These are phyloP conservation scores for Gossypium lobatum DNA, from an alignment of 441 rosid species.

Conservation along the genomic window DNA sequence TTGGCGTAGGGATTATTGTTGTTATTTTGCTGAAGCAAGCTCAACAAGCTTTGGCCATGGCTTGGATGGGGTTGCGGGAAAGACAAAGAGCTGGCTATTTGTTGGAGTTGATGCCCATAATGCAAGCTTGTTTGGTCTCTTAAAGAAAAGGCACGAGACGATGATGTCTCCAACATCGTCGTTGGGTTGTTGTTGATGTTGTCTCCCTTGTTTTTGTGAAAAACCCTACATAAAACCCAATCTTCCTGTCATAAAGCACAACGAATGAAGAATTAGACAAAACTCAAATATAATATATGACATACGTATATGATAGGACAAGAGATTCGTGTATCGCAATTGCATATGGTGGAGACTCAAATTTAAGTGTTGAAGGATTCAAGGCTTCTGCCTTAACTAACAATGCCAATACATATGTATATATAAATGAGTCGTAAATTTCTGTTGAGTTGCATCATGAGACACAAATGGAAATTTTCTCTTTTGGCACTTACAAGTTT, in stretches of 20 bases:
- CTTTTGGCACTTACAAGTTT: too few relatives aligned
- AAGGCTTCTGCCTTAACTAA: too few relatives aligned
- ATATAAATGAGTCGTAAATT: too few relatives aligned
- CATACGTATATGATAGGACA: too few relatives aligned
- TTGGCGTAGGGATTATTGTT: constrained; percentile 16
- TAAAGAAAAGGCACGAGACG: constrained; percentile 3
- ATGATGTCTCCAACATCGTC: constrained; percentile 32
- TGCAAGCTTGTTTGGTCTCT: constrained; percentile 13
- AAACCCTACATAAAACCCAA: constrained; percentile 91
- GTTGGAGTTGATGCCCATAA: constrained; percentile 31
- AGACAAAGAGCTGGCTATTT: constrained; percentile 23
- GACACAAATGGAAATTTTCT: too few relatives aligned
- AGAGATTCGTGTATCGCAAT: too few relatives aligned
- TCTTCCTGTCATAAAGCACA: constrained; percentile 55
- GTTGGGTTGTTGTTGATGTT: constrained; percentile 15
- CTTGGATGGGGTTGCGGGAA: constrained; percentile 23
- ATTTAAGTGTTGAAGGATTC: too few relatives aligned
- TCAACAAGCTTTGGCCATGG: constrained; percentile 30
- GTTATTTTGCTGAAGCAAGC: constrained; percentile 33
- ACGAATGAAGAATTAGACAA: too few relatives aligned
- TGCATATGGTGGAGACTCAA: too few relatives aligned
- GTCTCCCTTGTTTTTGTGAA: constrained; percentile 57
- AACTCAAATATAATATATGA: too few relatives aligned
- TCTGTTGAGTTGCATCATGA: too few relatives aligned
- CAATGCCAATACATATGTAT: too few relatives aligned